Base-by-base conservation (phyloP, 768 basidiomycete species). In the Coprinellus micaceus region DNA sequence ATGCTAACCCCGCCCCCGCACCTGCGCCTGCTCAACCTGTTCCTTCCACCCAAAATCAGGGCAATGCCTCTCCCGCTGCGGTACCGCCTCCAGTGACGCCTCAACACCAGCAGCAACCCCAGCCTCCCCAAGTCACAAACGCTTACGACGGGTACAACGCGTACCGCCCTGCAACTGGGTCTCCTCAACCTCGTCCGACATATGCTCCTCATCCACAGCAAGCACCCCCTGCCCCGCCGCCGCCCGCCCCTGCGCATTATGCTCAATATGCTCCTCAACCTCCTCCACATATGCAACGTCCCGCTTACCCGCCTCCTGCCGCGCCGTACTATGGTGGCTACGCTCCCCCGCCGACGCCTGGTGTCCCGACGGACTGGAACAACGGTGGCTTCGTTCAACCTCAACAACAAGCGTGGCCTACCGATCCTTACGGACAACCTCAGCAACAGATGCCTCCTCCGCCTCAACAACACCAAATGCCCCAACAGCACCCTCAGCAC, bases 291-390 rank as follows among this genome's bases (percentile, higher is more conserved):
- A 65, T 59, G 28, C 54, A 5, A 48, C 61, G 36, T 37, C 36
- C 36, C 36, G 36, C 36, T 17, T n/a, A n/a, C 9, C 62, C 62
- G 6, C 63, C 64, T 25, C 62, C 63, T 25, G 63, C 63, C 46
- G 53, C 55, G 4, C 56, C 58, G n/a, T 58, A 59, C 44, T 40
- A 56, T n/a, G 59, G 61, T 43, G 58, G 54, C 10, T 46, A 49
- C 22, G 47, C 63, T 13, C 64, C 62, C 30, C 58, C 56, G 9
- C 53, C 60, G 29, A 46, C 58, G 17, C 58, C 59, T 30, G 45
- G 46, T 22, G 49, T 51, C 58, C 19, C 43, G 37, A 1, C 60
- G 15, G 61, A 64, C 56, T 65, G 67, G 67, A 64, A 64, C 28
- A 39, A 58, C 64, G 26, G 61, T 5, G 63, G 54, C n/a, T 62